Evolutionary conservation across 768 basidiomycete species (phyloP).

Genomic region (Gloeophyllum trabeum): DNA sequence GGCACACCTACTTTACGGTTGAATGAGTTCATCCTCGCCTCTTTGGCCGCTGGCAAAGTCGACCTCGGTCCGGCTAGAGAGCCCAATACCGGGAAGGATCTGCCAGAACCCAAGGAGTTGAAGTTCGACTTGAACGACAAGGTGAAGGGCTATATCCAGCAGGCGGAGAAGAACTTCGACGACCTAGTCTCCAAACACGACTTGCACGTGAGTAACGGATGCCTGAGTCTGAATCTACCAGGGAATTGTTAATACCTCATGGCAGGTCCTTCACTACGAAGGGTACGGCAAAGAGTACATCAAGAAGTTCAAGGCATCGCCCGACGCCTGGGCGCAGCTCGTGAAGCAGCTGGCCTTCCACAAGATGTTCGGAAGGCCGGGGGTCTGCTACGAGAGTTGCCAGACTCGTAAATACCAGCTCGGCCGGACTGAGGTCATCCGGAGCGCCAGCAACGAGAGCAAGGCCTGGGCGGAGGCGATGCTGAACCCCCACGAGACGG

Average conservation of each 20-base stretch:
- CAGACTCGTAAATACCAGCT: slow-evolving; percentile 89
- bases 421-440: slow-evolving; percentile 93
- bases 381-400: slow-evolving; percentile 84
- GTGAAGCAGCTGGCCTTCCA: slow-evolving; percentile 94
- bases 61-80: slow-evolving; percentile 71
- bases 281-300: slow-evolving; percentile 83
- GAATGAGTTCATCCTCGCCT: slow-evolving; percentile 87
- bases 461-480: slow-evolving; percentile 87
- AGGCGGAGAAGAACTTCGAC: slow-evolving; percentile 61
- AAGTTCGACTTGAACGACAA: slow-evolving; percentile 53
- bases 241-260: slow-evolving; percentile 1
- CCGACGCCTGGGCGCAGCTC: slow-evolving; percentile 92
- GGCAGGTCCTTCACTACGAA: slow-evolving; percentile 68
- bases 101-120: slow-evolving; percentile 57
- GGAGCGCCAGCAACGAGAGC: slow-evolving; percentile 73
- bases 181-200: slow-evolving; percentile 70
- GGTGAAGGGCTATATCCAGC: slow-evolving; percentile 38
- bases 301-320: slow-evolving; percentile 74
- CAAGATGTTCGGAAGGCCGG: slow-evolving; percentile 68
- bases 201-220: slow-evolving; percentile 45
- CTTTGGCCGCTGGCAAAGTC: slow-evolving; percentile 60
- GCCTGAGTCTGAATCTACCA: slow-evolving; percentile 18
- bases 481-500: slow-evolving; percentile 43
- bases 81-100: slow-evolving; percentile 22
- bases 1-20: slow-evolving; percentile 91